phyloP scores from a whole-genome alignment of 257 asterid species.

The Penstemon eatonii region DNA sequence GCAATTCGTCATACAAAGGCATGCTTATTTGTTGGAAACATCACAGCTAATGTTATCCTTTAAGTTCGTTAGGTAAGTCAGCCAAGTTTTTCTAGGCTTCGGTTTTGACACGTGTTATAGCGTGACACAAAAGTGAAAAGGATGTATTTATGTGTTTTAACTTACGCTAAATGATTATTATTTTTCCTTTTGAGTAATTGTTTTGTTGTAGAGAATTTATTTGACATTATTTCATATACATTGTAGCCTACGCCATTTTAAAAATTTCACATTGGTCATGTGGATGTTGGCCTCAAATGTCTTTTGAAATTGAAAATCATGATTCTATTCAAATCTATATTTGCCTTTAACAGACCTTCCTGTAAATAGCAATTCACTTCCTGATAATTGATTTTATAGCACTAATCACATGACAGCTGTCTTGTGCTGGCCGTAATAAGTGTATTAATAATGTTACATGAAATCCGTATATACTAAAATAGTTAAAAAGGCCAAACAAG shows the following conservation, averaged over 20 bases:
- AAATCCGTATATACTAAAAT: background rate
- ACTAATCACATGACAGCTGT: background rate
- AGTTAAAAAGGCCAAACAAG: background rate
- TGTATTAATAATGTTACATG: background rate
- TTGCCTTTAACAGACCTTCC: background rate
- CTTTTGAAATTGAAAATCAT: constrained; percentile 8
- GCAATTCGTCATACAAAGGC: background rate
- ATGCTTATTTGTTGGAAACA: constrained; percentile 15
- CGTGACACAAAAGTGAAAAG: background rate
- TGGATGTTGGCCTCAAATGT: background rate
- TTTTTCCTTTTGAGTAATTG: background rate
- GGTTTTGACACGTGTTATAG: constrained; percentile 27
- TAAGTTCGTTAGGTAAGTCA: constrained; percentile 9
- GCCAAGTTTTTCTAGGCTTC: background rate
- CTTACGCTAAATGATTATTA: background rate
- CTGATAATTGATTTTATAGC: constrained; percentile 9
- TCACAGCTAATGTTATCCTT: constrained; percentile 17
- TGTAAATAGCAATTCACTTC: background rate
- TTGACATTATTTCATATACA: background rate
- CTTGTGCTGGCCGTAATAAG: constrained; percentile 9
- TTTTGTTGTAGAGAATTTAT: constrained; percentile 2
- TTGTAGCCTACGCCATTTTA: background rate
- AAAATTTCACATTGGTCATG: background rate
- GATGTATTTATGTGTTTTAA: background rate
- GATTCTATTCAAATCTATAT: background rate